These are phyloP conservation scores for Gnomoniopsis smithogilvyi DNA, from an alignment of 2,329 filamentous ascomycete genomes.

Conservation along the genomic window DNA sequence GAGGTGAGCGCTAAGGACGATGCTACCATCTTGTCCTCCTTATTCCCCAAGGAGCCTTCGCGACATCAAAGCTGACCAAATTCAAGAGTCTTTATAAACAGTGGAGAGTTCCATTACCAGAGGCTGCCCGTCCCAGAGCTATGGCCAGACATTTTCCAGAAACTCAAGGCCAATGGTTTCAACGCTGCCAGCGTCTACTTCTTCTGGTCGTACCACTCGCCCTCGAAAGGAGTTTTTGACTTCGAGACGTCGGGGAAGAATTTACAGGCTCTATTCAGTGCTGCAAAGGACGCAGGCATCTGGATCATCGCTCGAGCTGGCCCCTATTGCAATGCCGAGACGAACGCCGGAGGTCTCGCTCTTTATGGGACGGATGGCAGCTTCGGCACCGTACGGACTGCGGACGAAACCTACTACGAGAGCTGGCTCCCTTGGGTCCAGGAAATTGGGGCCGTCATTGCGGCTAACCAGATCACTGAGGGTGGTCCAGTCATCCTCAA, in stretches of 20 bases:
- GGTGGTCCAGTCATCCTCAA: constrained; percentile 49
- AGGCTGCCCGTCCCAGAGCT: constrained; percentile 51
- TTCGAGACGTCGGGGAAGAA: constrained; percentile 49
- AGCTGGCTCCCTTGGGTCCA: constrained; percentile 46
- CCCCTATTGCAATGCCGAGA: constrained; percentile 36
- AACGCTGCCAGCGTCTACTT: constrained; percentile 49
- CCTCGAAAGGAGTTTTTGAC: constrained; percentile 41
- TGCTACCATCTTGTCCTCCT: constrained; percentile 32
- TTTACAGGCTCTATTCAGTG: constrained; percentile 46
- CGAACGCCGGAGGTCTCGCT: constrained; percentile 41
- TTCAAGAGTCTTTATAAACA: constrained; percentile 23
- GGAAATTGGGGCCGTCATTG: constrained; percentile 46
- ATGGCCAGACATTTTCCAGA: constrained; percentile 53
- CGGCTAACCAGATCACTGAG: constrained; percentile 48
- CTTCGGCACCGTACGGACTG: constrained; percentile 36
- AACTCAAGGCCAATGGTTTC: constrained; percentile 49
- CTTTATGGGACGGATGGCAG: constrained; percentile 42
- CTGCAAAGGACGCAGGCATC: constrained; percentile 47
- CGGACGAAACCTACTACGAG: constrained; percentile 38
- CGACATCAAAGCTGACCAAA: constrained; percentile 10
- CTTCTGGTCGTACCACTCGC: constrained; percentile 48
- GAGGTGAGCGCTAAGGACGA: constrained; percentile 27
- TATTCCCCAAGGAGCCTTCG: constrained; percentile 23
- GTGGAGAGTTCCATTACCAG: constrained; percentile 51
- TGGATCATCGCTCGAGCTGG: constrained; percentile 50